Evolutionary conservation across 2,329 filamentous ascomycete genomes (phyloP).

Genomic region (Bipolaris gigantea): DNA sequence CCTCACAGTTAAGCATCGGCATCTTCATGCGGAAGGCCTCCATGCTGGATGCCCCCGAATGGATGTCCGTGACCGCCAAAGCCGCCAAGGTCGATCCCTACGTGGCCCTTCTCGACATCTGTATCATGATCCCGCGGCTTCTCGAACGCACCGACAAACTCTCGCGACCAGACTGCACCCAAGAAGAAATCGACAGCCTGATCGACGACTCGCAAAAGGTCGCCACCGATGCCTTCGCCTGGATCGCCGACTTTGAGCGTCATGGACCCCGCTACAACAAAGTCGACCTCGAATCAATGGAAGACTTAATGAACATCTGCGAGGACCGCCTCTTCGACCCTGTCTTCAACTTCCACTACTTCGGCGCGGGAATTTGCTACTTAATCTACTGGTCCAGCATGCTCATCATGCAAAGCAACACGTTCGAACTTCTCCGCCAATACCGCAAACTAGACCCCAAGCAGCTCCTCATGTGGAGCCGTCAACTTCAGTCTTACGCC

Average conservation of each 20-base stretch:
- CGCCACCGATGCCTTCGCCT: slow-evolving; percentile 31
- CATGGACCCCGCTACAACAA: slow-evolving; percentile 35
- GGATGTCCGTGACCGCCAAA: slow-evolving; percentile 37
- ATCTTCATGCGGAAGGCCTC: slow-evolving; percentile 42
- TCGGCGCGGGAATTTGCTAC: slow-evolving; percentile 39
- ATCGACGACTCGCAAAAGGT: slow-evolving; percentile 32
- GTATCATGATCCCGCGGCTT: slow-evolving; percentile 40
- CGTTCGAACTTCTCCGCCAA: slow-evolving; percentile 33
- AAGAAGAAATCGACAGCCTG: slow-evolving; percentile 27
- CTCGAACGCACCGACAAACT: slow-evolving; percentile 39
- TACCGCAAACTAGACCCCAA: slow-evolving; percentile 32
- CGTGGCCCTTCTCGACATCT: slow-evolving; percentile 38
- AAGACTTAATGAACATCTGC: slow-evolving; percentile 33
- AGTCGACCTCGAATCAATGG: slow-evolving; percentile 27
- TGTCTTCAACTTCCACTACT: slow-evolving; percentile 38
- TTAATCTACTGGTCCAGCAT: slow-evolving; percentile 44
- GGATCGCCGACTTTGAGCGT: slow-evolving; percentile 37
- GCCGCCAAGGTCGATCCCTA: slow-evolving; percentile 39
- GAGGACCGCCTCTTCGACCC: slow-evolving; percentile 32
- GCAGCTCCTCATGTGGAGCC: slow-evolving; percentile 38
- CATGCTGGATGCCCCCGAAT: slow-evolving; percentile 38
- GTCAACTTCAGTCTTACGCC: slow-evolving; percentile 35
- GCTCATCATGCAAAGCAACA: slow-evolving; percentile 42
- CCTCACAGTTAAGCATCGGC: slow-evolving; percentile 36
- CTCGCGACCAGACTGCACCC: not conserved